Conservation (phyloP, 2,329 filamentous ascomycete genomes). For the Ustulina deusta region DNA sequence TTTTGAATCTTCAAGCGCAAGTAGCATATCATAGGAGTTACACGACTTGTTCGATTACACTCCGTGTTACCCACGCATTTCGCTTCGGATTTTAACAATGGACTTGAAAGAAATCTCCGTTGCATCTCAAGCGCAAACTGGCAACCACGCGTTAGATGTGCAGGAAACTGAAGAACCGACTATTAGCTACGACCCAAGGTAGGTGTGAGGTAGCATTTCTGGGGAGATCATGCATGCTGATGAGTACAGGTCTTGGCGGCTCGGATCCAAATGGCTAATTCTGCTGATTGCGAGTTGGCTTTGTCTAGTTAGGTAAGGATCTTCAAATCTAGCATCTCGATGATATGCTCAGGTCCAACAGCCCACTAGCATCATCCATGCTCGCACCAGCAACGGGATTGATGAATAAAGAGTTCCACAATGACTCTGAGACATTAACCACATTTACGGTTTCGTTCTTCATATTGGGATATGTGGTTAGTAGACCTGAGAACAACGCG, state of each 20-base stretch:
- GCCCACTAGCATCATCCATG: slow-evolving; percentile 38
- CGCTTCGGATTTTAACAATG: neutral
- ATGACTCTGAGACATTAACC: slow-evolving; percentile 26
- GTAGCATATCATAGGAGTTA: neutral
- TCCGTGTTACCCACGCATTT: slow-evolving; percentile 1
- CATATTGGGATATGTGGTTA: slow-evolving; percentile 37
- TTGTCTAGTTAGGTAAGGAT: slow-evolving; percentile 36
- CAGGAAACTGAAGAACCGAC: neutral
- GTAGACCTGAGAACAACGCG: neutral
- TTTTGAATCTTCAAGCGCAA: neutral
- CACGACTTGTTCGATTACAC: neutral
- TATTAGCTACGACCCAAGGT: slow-evolving; percentile 21
- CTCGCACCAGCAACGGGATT: slow-evolving; percentile 33
- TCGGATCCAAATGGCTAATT: slow-evolving; percentile 32
- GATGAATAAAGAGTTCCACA: slow-evolving; percentile 35
- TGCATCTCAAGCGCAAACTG: neutral
- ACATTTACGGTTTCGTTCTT: slow-evolving; percentile 39
- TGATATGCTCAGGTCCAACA: slow-evolving; percentile 19
- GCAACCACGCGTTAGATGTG: neutral
- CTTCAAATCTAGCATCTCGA: slow-evolving; percentile 17
- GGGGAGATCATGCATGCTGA: slow-evolving; percentile 25
- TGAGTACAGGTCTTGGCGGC: slow-evolving; percentile 31
- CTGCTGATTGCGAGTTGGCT: slow-evolving; percentile 32
- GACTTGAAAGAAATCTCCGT: slow-evolving; percentile 12
- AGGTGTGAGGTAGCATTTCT: neutral